These are phyloP conservation scores for Herpetomonas tarakana DNA, from an alignment of 208 protist genomes.

Conservation along the genomic window DNA sequence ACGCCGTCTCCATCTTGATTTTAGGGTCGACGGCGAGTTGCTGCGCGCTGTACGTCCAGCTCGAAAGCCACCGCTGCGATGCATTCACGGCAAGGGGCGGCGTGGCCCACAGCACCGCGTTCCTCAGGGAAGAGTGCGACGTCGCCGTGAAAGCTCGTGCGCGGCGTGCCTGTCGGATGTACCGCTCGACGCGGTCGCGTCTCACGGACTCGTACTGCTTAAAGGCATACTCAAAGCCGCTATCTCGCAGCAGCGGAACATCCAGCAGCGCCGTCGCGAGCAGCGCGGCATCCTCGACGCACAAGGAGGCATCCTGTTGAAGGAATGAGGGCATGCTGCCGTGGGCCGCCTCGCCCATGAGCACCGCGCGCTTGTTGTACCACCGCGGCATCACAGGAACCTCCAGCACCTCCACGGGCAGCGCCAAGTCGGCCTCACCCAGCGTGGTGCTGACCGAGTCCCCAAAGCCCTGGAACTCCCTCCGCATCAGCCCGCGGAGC, in stretches of 20 bases:
- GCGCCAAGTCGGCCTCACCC: conserved; percentile 39
- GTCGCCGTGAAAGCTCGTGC: conserved; percentile 62
- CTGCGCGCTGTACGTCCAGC: conserved; percentile 84
- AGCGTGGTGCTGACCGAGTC: conserved; percentile 33
- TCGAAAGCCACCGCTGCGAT: conserved; percentile 75
- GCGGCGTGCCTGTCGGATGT: conserved; percentile 83
- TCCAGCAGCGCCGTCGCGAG: conserved; percentile 76
- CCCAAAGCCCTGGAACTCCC: conserved; percentile 59
- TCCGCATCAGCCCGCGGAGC: conserved; percentile 37
- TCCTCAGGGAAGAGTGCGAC: conserved; percentile 35
- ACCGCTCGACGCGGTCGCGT: conserved; percentile 80
- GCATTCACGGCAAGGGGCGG: conserved; percentile 38
- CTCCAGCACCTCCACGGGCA: conserved; percentile 73
- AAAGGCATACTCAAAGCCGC: conserved; percentile 85
- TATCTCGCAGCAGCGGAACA: conserved; percentile 71
- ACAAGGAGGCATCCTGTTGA: conserved; percentile 80
- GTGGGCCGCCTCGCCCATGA: conserved; percentile 86
- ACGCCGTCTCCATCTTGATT: conserved; percentile 81
- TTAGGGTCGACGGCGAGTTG: conserved; percentile 82
- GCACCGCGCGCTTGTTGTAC: conserved; percentile 84
- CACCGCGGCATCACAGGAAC: conserved; percentile 88
- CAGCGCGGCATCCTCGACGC: conserved; percentile 87
- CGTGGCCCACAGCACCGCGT: conserved; percentile 40
- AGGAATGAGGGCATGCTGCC: conserved; percentile 83
- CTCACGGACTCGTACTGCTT: conserved; percentile 78